Conservation (phyloP, 2,329 filamentous ascomycete genomes). For the Botrytis elliptica region DNA sequence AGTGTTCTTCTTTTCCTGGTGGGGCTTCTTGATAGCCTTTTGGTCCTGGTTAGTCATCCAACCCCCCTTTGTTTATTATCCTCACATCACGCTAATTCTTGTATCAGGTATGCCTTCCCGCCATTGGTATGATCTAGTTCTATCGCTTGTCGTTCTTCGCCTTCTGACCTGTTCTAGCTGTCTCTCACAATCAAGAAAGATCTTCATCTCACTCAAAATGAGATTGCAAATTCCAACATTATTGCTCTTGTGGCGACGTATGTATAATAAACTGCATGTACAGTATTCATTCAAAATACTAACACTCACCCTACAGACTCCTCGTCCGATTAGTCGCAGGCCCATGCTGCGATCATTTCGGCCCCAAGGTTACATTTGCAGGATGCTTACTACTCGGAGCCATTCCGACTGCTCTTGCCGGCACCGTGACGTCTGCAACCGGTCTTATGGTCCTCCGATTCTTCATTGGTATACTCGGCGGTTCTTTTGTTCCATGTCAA, state of each 20-base stretch:
- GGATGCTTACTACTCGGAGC: slow-evolving; percentile 73
- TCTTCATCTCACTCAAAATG: slow-evolving; percentile 64
- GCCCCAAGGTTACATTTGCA: slow-evolving; percentile 77
- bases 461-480: slow-evolving; percentile 78
- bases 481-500: slow-evolving; percentile 80
- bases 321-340: slow-evolving; percentile 76
- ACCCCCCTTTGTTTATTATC: slow-evolving; percentile 41
- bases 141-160: background rate
- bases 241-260: slow-evolving; percentile 69
- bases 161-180: slow-evolving; percentile 42
- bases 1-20: slow-evolving; percentile 87
- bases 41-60: slow-evolving; percentile 73
- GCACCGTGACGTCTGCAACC: slow-evolving; percentile 65
- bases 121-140: slow-evolving; percentile 45
- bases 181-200: slow-evolving; percentile 74
- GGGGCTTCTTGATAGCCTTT: slow-evolving; percentile 84
- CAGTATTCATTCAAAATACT: background rate
- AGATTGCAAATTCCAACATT: slow-evolving; percentile 89
- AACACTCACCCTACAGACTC: slow-evolving; percentile 41
- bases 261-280: slow-evolving; percentile 18
- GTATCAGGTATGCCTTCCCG: slow-evolving; percentile 75
- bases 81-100: slow-evolving; percentile 53
- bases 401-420: slow-evolving; percentile 79
- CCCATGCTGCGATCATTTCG: slow-evolving; percentile 81
- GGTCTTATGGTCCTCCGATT: slow-evolving; percentile 74